Evolutionary conservation across 1,284 basidiomycete species (phyloP).

Genomic region (Irpex sp.): DNA sequence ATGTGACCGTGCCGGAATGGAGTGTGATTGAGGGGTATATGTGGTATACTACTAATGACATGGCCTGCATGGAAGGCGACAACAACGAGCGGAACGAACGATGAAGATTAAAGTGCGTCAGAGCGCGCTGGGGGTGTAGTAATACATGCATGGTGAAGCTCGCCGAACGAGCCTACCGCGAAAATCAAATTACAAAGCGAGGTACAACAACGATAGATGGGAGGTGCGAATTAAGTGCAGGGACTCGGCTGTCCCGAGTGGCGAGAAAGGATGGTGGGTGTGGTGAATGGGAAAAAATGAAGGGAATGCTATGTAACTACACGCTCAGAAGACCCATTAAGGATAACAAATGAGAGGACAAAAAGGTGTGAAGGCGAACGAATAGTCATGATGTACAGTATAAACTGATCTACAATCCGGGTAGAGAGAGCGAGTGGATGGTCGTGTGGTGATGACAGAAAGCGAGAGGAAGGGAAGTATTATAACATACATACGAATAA

Average conservation of each 20-base stretch:
- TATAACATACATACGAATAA: conserved; percentile 16
- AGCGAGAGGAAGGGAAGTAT: conserved; percentile 4
- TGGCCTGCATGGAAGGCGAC: not conserved
- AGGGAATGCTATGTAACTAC: not conserved
- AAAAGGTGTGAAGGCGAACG: not conserved
- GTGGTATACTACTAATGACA: not conserved
- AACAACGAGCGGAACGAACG: not conserved
- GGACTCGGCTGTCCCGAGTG: not conserved
- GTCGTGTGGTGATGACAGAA: not conserved
- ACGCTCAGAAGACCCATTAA: not conserved
- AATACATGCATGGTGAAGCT: not conserved
- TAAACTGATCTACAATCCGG: conserved; percentile 4
- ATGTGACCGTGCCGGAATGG: not conserved
- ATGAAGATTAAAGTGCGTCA: not conserved
- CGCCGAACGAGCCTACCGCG: not conserved
- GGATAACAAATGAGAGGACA: not conserved
- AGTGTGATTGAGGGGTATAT: not conserved
- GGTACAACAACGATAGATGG: not conserved
- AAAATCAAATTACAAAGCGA: conserved; percentile 3
- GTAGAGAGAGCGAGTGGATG: not conserved
- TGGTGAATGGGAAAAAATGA: not conserved
- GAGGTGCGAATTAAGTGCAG: not conserved
- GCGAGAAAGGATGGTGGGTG: not conserved
- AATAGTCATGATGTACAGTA: conserved; percentile 6
- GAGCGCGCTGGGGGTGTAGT: not conserved